Evolutionary conservation across 768 basidiomycete species (phyloP), one percentile per base, ranked within the genome.

Genomic region (Lentinula lateritia): DNA sequence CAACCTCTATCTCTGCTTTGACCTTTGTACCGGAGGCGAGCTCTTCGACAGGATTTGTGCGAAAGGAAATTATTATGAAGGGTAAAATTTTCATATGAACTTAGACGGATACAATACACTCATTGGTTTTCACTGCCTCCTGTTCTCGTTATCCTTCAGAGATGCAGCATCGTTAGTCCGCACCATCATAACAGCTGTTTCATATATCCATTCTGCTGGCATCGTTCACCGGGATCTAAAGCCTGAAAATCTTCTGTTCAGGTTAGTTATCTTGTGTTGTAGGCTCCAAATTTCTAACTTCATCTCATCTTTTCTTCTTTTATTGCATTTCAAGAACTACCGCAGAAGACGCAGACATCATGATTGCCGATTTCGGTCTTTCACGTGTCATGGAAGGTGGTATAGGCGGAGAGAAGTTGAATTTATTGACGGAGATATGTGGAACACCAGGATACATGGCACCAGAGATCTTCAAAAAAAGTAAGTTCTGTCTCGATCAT

Each of bases 31-130:
- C 2, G 95, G 95, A 56, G 95, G 96, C 48, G 96, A 99, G 74
- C 86, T 99, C n/a, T 98, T 99, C 69, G 96, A 99, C 73, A 85
- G 96, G 54, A 98, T 99, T 78, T 98, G 96, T 70, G 93, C 94
- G 35, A 93, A 95, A 74, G 95, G 94, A 56, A 93, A 93, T 71
- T 98, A 97, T 74, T 95, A 93, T 70, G 96, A 99, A 76, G 87
- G 86, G 55, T 93, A 65, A 67, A 87, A 76, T 20, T 64, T 41
- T 32, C 36, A 32, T 39, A 13, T 50, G 41, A 45, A 42, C 34
- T 36, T 52, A 41, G 12, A 5, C 35, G 45, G n/a, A 64, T 94
- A 13, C 1, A 32, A 35, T 52, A 15, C 13, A 6, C 38, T 18
- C 34, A 28, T 18, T 9, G 16, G 36, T 46, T 46, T n/a, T 16